Base-by-base conservation (phyloP, 1,139 yeast genomes). In the Lodderomyces oxycetoniae region DNA sequence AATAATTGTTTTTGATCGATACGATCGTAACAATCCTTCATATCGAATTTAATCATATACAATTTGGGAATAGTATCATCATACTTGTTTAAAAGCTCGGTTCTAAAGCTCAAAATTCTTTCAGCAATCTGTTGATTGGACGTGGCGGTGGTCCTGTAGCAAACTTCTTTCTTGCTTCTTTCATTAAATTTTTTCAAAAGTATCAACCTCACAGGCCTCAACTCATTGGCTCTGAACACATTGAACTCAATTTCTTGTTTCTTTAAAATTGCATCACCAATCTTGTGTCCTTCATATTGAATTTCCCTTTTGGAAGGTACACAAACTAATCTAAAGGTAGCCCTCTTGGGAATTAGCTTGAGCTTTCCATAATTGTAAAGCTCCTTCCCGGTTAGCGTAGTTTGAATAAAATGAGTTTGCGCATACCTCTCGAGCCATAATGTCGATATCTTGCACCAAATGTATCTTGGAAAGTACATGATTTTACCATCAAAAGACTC, bases 21-120 rank as follows among this genome's bases (percentile, higher is more conserved):
- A 3, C 79, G 74, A 48, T 91, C 97, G 51, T 80, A 91, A 38
- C 96, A 88, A 11, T 79, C 71, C 37, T 71, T 69, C 49, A 86
- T 77, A 52, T 91, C 98, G 50, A 87, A 83, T 46, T 85, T 86
- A 23, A 82, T 63, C 27, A 74, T 71, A 48, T 63, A 73, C 1
- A 81, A 47, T 8, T 47, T 37, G 0, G 77, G 77, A 1, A 70
- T 17, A 0, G 19, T 26, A 0, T 48, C 46, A 26, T 45, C 45
- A 26, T 47, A 40, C 5, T 45, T 41, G 2, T 34, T 11, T 1
- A 50, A 9, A 1, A 67, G 36, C 1, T 26, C 24, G 2, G 38
- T 31, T 42, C 48, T 47, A 31, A 43, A 53, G 1, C 36, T 22
- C 8, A 38, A 36, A 4, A 59, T 42, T 5, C 47, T 37, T 5